Percentiles rank a stretch among this genome's conserved stretches.
phyloP scores from a whole-genome alignment of 345 rosid genomes.

The Bruguiera sexangula region DNA sequence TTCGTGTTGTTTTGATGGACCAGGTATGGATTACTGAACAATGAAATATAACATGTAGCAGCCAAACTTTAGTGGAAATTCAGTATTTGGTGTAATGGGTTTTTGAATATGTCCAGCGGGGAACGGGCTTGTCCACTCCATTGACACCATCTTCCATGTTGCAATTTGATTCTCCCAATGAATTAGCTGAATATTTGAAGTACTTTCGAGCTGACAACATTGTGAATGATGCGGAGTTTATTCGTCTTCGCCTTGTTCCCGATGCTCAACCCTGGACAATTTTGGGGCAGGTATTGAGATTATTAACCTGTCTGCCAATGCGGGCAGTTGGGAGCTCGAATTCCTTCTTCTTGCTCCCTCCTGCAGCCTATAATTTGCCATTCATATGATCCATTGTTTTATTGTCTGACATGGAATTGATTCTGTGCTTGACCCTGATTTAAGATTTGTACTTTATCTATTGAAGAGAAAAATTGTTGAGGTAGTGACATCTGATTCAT shows the following conservation, averaged over 20 bases:
- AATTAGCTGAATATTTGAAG: constrained; percentile 60
- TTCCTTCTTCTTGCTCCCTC: too few species aligned
- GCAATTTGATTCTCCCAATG: constrained; percentile 62
- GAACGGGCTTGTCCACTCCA: constrained; percentile 91
- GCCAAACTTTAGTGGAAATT: background rate
- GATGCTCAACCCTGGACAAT: constrained; percentile 78
- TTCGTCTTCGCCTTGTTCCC: constrained; percentile 71
- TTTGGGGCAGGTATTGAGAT: constrained; percentile 70
- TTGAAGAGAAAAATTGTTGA: background rate
- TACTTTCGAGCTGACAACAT: constrained; percentile 84
- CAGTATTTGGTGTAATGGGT: background rate
- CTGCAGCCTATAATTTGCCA: too few species aligned
- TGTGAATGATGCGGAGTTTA: constrained; percentile 86
- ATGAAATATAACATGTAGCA: background rate
- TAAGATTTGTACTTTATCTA: background rate
- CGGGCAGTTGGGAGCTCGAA: too few species aligned
- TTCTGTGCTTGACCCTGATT: constrained; percentile 1
- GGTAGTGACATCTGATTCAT: constrained; percentile 8
- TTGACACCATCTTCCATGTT: constrained; percentile 79
- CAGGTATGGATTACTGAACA: constrained; percentile 49
- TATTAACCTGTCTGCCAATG: background rate
- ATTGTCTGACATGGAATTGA: too few species aligned
- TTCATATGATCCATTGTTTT: too few species aligned
- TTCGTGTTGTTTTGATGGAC: constrained; percentile 84
- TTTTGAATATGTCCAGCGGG: constrained; percentile 57